These are phyloP conservation scores for Curvularia eragrostidis DNA, from an alignment of 2,329 filamentous ascomycete species.

Conservation along the genomic window DNA sequence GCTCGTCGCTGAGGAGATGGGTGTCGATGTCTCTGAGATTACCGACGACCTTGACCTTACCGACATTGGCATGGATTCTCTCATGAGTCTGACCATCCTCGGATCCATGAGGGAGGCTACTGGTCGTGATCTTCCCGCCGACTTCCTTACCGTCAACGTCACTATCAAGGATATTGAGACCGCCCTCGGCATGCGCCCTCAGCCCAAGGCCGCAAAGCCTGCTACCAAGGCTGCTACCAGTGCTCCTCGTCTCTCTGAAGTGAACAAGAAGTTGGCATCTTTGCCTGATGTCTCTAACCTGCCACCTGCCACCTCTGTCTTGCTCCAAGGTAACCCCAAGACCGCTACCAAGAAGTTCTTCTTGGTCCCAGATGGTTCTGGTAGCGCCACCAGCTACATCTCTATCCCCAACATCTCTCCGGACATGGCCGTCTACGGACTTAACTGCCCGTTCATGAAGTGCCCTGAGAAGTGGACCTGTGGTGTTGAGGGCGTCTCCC, in stretches of 20 bases:
- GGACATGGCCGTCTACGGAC: conserved; percentile 59
- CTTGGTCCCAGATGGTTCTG: conserved; percentile 60
- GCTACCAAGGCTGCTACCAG: conserved; percentile 29
- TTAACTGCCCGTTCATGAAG: conserved; percentile 77
- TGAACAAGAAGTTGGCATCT: conserved; percentile 55
- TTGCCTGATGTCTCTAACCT: conserved; percentile 52
- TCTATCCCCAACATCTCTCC: conserved; percentile 62
- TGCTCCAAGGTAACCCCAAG: conserved; percentile 64
- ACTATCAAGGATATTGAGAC: conserved; percentile 71
- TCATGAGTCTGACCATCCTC: conserved; percentile 61
- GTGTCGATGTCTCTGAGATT: conserved; percentile 66
- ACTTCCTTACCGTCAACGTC: conserved; percentile 66
- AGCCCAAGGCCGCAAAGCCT: conserved; percentile 40
- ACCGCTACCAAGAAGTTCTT: conserved; percentile 63
- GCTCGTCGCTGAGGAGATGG: conserved; percentile 65
- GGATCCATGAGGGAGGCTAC: conserved; percentile 60
- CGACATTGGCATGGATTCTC: conserved; percentile 63
- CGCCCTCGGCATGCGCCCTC: conserved; percentile 63
- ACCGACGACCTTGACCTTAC: conserved; percentile 65
- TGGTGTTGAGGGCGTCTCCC: conserved; percentile 69
- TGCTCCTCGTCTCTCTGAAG: conserved; percentile 54
- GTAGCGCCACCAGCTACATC: conserved; percentile 72
- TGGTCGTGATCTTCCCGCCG: conserved; percentile 57
- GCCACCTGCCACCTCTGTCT: conserved; percentile 61
- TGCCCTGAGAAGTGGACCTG: conserved; percentile 69